Conservation (phyloP, 228 moss, liverwort and hornwort species). For the Sphagnum magellanicum region DNA sequence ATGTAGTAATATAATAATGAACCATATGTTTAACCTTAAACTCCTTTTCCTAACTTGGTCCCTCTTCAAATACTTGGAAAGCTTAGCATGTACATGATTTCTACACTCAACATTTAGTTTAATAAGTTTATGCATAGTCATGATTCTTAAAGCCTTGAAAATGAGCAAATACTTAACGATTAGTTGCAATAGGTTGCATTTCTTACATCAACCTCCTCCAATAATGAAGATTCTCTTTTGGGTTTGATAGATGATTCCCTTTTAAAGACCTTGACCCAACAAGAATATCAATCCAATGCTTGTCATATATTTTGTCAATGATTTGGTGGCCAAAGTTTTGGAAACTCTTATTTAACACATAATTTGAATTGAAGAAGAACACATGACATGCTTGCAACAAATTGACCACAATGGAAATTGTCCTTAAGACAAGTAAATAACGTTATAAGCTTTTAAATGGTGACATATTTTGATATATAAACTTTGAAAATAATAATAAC, state of each 20-base stretch:
- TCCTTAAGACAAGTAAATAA: background rate
- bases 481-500: no score
- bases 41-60: background rate
- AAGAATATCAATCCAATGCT: background rate
- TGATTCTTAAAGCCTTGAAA: background rate
- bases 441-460: no score
- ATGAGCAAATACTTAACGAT: background rate
- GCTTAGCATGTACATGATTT: background rate
- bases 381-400: background rate
- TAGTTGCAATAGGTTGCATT: no score
- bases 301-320: background rate
- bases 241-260: conserved; percentile 13
- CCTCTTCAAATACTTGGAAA: background rate
- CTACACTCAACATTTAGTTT: background rate
- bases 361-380: background rate
- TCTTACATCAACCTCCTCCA: conserved; percentile 18
- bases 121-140: background rate
- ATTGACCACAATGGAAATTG: background rate
- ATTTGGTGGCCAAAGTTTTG: background rate
- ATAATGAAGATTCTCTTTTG: conserved; percentile 32
- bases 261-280: conserved; percentile 22
- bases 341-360: no score
- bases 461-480: no score
- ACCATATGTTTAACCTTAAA: no score
- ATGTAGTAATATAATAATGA: no score